Conservation (phyloP, 2,329 filamentous ascomycete species). For the Domatiomyces catenatus region DNA sequence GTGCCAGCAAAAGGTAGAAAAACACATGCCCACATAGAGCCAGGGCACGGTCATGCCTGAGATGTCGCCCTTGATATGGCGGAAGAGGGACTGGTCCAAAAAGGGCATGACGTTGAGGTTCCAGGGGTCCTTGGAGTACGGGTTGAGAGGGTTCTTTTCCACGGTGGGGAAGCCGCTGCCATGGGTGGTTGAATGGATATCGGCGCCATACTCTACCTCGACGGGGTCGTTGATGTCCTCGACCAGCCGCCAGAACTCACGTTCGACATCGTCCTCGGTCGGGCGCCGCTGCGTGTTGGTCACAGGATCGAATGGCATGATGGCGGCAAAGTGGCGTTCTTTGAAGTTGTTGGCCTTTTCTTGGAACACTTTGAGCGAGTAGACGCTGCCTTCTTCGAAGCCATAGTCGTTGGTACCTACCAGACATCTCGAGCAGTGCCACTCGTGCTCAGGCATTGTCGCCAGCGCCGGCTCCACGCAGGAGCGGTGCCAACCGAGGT, state of each 20-base stretch:
- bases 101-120: slow-evolving; percentile 88
- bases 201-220: slow-evolving; percentile 93
- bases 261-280: slow-evolving; percentile 88
- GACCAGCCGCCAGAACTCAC: slow-evolving; percentile 91
- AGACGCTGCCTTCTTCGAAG: slow-evolving; percentile 90
- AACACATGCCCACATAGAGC: slow-evolving; percentile 99
- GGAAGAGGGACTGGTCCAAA: slow-evolving; percentile 79
- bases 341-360: slow-evolving; percentile 94
- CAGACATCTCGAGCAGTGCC: slow-evolving; percentile 89
- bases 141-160: slow-evolving; percentile 73
- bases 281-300: slow-evolving; percentile 67
- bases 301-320: slow-evolving; percentile 68
- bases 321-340: slow-evolving; percentile 72
- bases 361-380: slow-evolving; percentile 90
- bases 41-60: slow-evolving; percentile 98
- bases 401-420: slow-evolving; percentile 95
- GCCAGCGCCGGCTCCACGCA: slow-evolving; percentile 80
- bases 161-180: slow-evolving; percentile 93
- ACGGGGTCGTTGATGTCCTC: slow-evolving; percentile 89
- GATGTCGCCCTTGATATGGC: slow-evolving; percentile 95
- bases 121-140: slow-evolving; percentile 83
- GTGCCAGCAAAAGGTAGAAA: slow-evolving; percentile 99
- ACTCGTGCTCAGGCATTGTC: slow-evolving; percentile 65
- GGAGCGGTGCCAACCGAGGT: slow-evolving; percentile 69
- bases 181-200: slow-evolving; percentile 95